phyloP scores from a whole-genome alignment of 2,329 filamentous ascomycete genomes.

The Colletotrichum sp. region DNA sequence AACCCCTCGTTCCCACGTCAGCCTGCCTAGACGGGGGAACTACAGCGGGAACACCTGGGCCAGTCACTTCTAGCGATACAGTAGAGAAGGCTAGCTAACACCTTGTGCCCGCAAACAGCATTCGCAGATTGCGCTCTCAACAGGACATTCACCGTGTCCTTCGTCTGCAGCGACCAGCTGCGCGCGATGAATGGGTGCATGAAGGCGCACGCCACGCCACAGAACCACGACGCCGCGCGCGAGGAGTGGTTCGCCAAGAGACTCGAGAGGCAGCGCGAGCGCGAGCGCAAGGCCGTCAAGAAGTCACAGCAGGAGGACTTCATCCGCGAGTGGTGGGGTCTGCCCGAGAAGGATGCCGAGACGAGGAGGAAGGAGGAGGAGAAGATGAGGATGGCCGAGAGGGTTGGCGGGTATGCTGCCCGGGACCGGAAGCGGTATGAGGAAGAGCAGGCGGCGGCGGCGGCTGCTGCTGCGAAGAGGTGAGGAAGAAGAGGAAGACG shows the following conservation, averaged over 20 bases:
- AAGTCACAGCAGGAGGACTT: slow-evolving; percentile 69
- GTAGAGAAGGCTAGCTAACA: neutral
- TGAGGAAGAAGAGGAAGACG: neutral
- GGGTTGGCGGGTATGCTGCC: slow-evolving; percentile 58
- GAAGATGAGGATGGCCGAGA: slow-evolving; percentile 54
- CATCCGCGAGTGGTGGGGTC: slow-evolving; percentile 70
- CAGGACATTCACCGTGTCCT: slow-evolving; percentile 86
- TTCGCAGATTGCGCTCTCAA: slow-evolving; percentile 90
- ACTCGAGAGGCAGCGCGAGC: slow-evolving; percentile 70
- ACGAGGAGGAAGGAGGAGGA: slow-evolving; percentile 56
- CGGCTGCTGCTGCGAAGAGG: neutral
- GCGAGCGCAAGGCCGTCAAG: slow-evolving; percentile 66
- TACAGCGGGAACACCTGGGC: neutral
- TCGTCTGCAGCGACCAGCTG: slow-evolving; percentile 81
- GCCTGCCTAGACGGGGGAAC: neutral
- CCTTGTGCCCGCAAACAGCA: slow-evolving; percentile 55
- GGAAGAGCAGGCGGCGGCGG: slow-evolving; percentile 3
- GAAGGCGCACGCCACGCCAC: slow-evolving; percentile 82
- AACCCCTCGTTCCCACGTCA: neutral
- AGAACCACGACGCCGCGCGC: slow-evolving; percentile 84
- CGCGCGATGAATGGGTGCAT: slow-evolving; percentile 94
- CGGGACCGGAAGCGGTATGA: slow-evolving; percentile 35
- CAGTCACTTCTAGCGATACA: neutral
- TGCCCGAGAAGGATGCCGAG: slow-evolving; percentile 61
- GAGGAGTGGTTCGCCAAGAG: slow-evolving; percentile 91